A percentile compares a stretch with the other conserved stretches of the same genome.
Conservation (phyloP, 768 basidiomycete genomes). For the Serendipita sp. region DNA sequence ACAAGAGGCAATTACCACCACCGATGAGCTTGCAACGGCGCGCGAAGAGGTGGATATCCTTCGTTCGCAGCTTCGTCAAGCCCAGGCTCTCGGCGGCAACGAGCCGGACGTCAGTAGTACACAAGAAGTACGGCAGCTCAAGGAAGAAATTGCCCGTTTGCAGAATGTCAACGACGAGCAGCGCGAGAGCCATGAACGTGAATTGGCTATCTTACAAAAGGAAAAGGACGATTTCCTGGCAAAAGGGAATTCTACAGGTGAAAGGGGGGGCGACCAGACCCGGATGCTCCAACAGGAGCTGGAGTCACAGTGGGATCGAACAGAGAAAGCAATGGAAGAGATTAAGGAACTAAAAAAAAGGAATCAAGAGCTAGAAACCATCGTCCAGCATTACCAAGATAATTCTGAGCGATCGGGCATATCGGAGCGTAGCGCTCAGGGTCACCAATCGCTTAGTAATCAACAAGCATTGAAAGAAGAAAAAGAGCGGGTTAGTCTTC, state of each 20-base stretch:
- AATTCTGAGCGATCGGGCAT: conserved; percentile 33
- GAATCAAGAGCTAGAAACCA: conserved; percentile 6
- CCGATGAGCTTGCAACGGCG: conserved; percentile 47
- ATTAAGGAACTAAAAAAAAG: conserved; percentile 11
- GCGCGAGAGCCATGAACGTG: conserved; percentile 28
- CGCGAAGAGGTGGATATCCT: conserved; percentile 20
- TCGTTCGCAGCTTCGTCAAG: not conserved
- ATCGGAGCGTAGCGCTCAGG: conserved; percentile 39
- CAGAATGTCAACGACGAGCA: conserved; percentile 17
- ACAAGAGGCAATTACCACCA: conserved; percentile 34
- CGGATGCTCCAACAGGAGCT: conserved; percentile 26
- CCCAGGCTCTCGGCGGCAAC: not conserved
- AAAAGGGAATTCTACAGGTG: conserved; percentile 1
- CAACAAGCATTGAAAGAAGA: conserved; percentile 44
- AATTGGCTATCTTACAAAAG: conserved; percentile 33
- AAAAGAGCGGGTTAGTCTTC: conserved; percentile 31
- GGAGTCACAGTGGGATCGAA: conserved; percentile 54
- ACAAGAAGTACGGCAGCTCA: not conserved
- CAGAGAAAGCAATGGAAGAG: conserved; percentile 38
- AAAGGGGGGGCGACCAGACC: not conserved
- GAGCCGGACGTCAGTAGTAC: not conserved
- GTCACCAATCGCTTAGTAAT: conserved; percentile 35
- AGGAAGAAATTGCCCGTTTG: not conserved
- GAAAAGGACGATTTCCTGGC: conserved; percentile 9
- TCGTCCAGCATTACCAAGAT: not conserved